phyloP scores from a whole-genome alignment of 164 flowering plant genomes.

The Cinnamomum chago region DNA sequence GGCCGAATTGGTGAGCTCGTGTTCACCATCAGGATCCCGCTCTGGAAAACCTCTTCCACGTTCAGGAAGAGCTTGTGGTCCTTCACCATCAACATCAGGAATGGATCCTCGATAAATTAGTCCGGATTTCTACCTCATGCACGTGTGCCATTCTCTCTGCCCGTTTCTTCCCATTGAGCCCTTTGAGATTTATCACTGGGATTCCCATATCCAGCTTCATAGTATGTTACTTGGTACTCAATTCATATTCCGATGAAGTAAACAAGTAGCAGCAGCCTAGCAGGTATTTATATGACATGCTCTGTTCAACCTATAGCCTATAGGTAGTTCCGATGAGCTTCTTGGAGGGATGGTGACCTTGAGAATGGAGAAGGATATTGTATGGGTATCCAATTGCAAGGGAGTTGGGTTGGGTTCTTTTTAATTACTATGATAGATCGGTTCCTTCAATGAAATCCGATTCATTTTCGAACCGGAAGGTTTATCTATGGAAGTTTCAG shows the following conservation, averaged over 20 bases:
- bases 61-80: too few relatives aligned
- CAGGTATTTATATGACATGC: background rate
- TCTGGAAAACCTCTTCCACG: too few relatives aligned
- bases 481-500: too few relatives aligned
- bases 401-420: background rate
- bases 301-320: background rate
- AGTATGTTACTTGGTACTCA: background rate
- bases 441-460: too few relatives aligned
- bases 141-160: conserved; percentile 49
- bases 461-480: too few relatives aligned
- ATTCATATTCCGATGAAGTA: too few relatives aligned
- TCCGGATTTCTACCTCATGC: conserved; percentile 29
- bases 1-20: too few relatives aligned
- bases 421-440: too few relatives aligned
- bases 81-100: too few relatives aligned
- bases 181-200: conserved; percentile 53
- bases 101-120: too few relatives aligned
- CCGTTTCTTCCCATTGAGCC: conserved; percentile 43
- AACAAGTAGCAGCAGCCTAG: background rate
- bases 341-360: background rate
- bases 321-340: background rate
- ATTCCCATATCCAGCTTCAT: conserved; percentile 36
- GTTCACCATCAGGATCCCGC: too few relatives aligned
- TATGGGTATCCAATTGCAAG: background rate
- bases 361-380: background rate